Evolutionary conservation across 129 eudicot species (phyloP).

Genomic region (Flaveria linearis): DNA sequence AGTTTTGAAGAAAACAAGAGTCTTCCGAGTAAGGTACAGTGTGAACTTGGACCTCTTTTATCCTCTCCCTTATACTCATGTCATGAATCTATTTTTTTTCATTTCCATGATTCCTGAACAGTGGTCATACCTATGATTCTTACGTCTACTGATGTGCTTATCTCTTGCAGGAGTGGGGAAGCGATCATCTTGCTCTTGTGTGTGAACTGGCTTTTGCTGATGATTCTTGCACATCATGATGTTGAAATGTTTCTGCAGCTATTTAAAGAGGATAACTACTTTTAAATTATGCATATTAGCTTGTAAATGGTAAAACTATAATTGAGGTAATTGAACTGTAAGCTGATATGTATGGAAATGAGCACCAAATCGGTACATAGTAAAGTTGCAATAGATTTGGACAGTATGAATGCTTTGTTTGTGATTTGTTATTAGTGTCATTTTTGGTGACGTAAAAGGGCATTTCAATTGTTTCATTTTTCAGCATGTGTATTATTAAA

Average conservation of each 20-base stretch:
- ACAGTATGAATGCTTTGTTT: neutral
- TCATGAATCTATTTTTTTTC: neutral
- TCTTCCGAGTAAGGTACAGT: conserved; percentile 77
- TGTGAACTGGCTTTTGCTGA: conserved; percentile 81
- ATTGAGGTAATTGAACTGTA: neutral
- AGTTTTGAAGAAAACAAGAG: conserved; percentile 56
- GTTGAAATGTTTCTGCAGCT: neutral
- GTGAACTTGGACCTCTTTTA: neutral
- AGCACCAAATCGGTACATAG: neutral
- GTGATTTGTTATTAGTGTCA: neutral
- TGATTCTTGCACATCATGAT: conserved; percentile 22
- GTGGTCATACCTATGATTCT: neutral
- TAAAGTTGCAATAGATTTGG: neutral
- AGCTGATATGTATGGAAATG: neutral
- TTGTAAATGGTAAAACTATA: too few species aligned
- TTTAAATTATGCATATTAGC: too few species aligned
- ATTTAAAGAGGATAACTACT: too few species aligned
- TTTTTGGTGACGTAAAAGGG: neutral
- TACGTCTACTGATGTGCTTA: neutral
- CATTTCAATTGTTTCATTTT: neutral
- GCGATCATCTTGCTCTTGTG: conserved; percentile 92
- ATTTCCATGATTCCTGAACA: neutral
- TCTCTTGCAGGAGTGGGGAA: conserved; percentile 73
- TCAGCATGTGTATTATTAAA: neutral
- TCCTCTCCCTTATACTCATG: neutral